Evolutionary conservation across 2,329 filamentous ascomycete genomes (phyloP), one percentile per base, ranked within the genome.

Genomic region (Parastagonospora nodorum): DNA sequence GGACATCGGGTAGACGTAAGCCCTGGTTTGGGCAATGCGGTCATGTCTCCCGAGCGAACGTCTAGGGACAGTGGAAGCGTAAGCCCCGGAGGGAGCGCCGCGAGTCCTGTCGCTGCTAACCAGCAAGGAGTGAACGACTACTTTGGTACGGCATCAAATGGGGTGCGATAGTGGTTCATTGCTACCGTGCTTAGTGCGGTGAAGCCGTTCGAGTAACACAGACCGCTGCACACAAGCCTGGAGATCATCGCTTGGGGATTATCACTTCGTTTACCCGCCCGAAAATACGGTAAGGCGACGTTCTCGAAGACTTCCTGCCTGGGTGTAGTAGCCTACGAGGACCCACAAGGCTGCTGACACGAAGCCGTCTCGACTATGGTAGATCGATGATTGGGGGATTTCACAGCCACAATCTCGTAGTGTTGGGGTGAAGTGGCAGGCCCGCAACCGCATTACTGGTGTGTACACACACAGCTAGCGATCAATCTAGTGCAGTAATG

Each of bases 111-210:
- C 12, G 50, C 44, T 28, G 45, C 45, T 38, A 45, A 44, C 29
- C 46, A 31, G 16, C 50, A 54, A 38, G 38, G 44, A 36, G 36
- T 56, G 24, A 48, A 48, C 6, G 63, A 66, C 42, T 65, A 66
- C 28, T 66, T 66, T 42, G 63, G 58, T 19, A 50, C 63, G 24
- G 63, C 61, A 8, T 39, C 58, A 42, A 42, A 42, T 19, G 44
- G 41, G 11, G 28, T 41, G 32, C 32, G 36, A 33, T 31, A 53
- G 43, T 54, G 31, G 12, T 32, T 39, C 19, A 5, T 24, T 24
- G 19, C 19, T 24, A 24, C 19, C 19, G 19, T 24, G 19, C 19
- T 24, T 5, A 24, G 19, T 5, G 19, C 19, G 19, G 19, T 24
- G 19, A 3, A 24, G 19, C 19, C 19, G 19, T 12, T 28, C 32